Evolutionary conservation across 1,284 basidiomycete species (phyloP), one percentile per base, ranked within the genome.

Genomic region (Amylostereum chailletii): DNA sequence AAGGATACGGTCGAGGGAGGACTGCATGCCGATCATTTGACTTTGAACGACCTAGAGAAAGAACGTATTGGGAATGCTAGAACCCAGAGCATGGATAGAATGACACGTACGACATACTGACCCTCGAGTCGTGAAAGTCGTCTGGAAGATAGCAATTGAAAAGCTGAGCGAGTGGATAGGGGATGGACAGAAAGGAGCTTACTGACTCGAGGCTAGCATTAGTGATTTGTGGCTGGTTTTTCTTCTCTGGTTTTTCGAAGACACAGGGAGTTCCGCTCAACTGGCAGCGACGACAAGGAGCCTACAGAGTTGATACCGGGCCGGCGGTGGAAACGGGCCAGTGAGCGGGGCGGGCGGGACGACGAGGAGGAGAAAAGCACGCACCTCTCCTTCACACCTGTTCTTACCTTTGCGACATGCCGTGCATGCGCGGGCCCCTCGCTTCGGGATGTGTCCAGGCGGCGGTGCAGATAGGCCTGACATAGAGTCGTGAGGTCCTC

Each of bases 181-280:
- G 47, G 52, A 54, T 45, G 54, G 59, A 60, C 55, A 49, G 51
- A 54, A 7, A 54, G 54, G 47, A 53, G 50, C 46, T 48, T 36
- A 72, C 82, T 65, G 59, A 90, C 87, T 90, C 88, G 48, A 85
- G 74, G 60, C 85, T 84, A 43, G 81, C 76, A 42, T 70, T 75
- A 48, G 81, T 71, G 57, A 81, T 68, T 5, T 70, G 69, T 54
- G 81, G 81, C 1, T 69, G 69, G 60, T 72, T 75, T 70, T 90
- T 91, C 72, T 85, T 90, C 66, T 92, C 86, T 59, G 90, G 90
- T 66, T 94, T 95, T 67, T 94, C 94, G 65, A 94, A 96, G 43
- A 96, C 71, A 62, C 93, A 96, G 34, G 77, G 76, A 7, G 83
- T 86, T 8, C 89, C 88, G 62, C 86, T 90, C 46, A 88, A 73